phyloP scores from a whole-genome alignment of 305 asterid species.

The Salvia sclarea region DNA sequence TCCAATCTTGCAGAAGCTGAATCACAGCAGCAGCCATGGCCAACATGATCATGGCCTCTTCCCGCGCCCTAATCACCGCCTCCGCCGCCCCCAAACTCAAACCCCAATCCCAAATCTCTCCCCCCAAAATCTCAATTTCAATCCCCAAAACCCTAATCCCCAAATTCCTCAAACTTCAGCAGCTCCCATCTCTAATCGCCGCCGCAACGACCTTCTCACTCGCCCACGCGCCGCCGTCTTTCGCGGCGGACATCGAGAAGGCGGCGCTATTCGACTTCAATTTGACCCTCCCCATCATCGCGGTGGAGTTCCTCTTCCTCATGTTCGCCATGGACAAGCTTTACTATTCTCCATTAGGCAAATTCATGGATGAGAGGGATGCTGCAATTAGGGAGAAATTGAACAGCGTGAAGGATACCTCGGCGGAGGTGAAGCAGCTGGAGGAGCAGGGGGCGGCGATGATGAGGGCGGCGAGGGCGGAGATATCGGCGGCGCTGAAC shows the following conservation, averaged over 20 bases:
- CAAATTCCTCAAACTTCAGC: constrained; percentile 41
- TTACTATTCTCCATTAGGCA: constrained; percentile 77
- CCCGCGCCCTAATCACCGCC: constrained; percentile 33
- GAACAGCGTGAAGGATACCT: constrained; percentile 83
- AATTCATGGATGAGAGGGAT: constrained; percentile 91
- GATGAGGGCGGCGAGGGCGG: constrained; percentile 92
- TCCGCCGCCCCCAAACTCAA: constrained; percentile 35
- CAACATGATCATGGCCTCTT: constrained; percentile 51
- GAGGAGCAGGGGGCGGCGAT: constrained; percentile 82
- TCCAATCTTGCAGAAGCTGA: background rate
- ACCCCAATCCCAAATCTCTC: constrained; percentile 32
- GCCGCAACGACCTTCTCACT: constrained; percentile 63
- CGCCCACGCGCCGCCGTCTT: constrained; percentile 66
- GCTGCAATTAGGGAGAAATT: constrained; percentile 71
- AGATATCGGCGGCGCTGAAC: constrained; percentile 81
- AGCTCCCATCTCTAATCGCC: constrained; percentile 51
- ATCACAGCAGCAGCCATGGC: constrained; percentile 52
- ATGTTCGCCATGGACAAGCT: constrained; percentile 90
- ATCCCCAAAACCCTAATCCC: too few species aligned
- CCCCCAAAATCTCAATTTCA: constrained; percentile 53
- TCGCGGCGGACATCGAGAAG: constrained; percentile 76
- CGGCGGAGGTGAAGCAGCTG: constrained; percentile 81
- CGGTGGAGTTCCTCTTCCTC: constrained; percentile 69
- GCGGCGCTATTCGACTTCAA: constrained; percentile 88
- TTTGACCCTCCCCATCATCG: constrained; percentile 82